These are phyloP conservation scores for Arthrinium phaeospermum DNA, from an alignment of 2,329 filamentous ascomycete species.

Conservation along the genomic window DNA sequence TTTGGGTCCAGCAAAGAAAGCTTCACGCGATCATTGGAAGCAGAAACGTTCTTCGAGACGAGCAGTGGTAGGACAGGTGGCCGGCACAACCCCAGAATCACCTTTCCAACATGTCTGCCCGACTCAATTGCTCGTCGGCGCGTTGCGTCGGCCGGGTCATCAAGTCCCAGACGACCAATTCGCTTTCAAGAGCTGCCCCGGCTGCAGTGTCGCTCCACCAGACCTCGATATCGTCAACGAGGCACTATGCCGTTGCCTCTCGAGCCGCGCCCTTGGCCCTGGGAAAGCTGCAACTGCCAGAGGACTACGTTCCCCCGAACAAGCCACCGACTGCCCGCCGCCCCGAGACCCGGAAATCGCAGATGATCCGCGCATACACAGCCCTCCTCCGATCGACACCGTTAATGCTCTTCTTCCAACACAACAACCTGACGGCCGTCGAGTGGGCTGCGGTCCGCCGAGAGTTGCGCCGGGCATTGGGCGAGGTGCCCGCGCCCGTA, in stretches of 20 bases:
- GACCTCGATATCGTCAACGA: slow-evolving; percentile 24
- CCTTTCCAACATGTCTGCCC: slow-evolving; percentile 22
- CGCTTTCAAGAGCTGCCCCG: slow-evolving; percentile 19
- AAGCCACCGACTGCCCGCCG: slow-evolving; percentile 90
- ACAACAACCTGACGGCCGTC: slow-evolving; percentile 71
- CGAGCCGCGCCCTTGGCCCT: slow-evolving; percentile 28
- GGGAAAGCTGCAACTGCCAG: slow-evolving; percentile 43
- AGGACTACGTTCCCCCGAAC: slow-evolving; percentile 64
- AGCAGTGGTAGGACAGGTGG: slow-evolving; percentile 15
- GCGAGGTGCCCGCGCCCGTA: slow-evolving; percentile 45
- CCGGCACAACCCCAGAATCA: neutral
- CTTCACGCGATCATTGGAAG: slow-evolving; percentile 5
- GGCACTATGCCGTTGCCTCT: slow-evolving; percentile 35
- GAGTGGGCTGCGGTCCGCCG: slow-evolving; percentile 78
- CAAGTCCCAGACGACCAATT: slow-evolving; percentile 11
- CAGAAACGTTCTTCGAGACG: neutral
- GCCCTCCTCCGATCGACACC: slow-evolving; percentile 86
- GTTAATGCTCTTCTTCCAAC: slow-evolving; percentile 81
- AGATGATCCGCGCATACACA: slow-evolving; percentile 84
- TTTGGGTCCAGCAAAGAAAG: slow-evolving; percentile 9
- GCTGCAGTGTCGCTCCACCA: neutral
- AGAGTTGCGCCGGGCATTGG: slow-evolving; percentile 62
- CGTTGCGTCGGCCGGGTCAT: slow-evolving; percentile 20
- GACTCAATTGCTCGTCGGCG: slow-evolving; percentile 25
- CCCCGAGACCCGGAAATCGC: slow-evolving; percentile 86